Evolutionary conservation across 192 early-diverging fungal genomes (phyloP).

Genomic region (Jimgerdemannia lactiflua): DNA sequence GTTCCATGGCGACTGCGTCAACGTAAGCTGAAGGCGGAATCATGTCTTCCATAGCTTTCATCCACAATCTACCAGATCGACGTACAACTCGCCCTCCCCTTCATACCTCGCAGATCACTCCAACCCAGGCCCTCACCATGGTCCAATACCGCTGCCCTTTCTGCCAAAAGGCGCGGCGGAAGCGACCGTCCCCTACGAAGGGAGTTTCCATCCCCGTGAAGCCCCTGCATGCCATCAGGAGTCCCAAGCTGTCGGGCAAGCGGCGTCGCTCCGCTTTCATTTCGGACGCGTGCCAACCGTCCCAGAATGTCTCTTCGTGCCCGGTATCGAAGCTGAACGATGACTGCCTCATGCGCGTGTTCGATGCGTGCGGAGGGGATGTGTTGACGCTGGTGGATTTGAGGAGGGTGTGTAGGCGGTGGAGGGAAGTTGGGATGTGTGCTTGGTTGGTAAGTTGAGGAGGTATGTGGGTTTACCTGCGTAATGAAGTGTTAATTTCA

Average conservation of each 20-base stretch:
- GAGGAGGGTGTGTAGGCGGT: neutral
- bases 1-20: neutral
- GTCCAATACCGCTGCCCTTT: neutral
- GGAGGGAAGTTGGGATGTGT: neutral
- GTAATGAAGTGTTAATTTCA: no score
- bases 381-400: neutral
- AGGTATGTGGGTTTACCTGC: no score
- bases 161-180: neutral
- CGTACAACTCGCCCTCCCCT: neutral
- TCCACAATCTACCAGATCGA: neutral
- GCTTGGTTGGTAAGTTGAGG: neutral
- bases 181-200: neutral
- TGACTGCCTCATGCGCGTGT: neutral
- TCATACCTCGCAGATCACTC: neutral
- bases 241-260: neutral
- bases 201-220: neutral
- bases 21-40: neutral
- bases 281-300: neutral
- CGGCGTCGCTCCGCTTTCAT: neutral
- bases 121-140: neutral
- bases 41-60: neutral
- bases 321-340: neutral
- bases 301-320: neutral
- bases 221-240: neutral
- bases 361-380: neutral